Conservation (phyloP, 2,329 filamentous ascomycete genomes). For the Ophiostoma ulmi region DNA sequence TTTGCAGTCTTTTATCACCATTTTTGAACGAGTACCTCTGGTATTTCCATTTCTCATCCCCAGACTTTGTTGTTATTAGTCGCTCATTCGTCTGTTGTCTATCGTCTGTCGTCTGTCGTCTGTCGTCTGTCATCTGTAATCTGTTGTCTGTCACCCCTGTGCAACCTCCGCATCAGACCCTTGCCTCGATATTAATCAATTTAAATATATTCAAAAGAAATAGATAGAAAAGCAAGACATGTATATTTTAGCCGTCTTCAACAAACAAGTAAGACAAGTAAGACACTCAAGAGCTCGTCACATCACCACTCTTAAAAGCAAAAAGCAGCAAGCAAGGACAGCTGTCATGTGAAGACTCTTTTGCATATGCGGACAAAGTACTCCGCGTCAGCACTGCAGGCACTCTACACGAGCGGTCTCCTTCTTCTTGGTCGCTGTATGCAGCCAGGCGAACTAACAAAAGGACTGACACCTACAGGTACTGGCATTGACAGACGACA, state of each 20-base stretch:
- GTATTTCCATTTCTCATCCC: neutral
- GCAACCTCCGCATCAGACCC: neutral
- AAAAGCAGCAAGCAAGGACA: neutral
- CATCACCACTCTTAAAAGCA: neutral
- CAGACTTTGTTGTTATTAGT: neutral
- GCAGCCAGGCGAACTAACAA: neutral
- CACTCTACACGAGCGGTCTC: neutral
- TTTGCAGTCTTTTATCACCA: neutral
- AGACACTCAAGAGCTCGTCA: neutral
- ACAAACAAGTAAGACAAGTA: neutral
- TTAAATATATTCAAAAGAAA: neutral
- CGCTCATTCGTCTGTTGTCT: too few species aligned
- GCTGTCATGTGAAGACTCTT: neutral
- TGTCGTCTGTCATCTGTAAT: too few species aligned
- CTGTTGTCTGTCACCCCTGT: neutral
- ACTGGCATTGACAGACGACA: neutral
- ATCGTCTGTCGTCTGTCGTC: too few species aligned
- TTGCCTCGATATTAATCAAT: neutral
- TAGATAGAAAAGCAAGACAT: neutral
- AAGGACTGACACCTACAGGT: neutral
- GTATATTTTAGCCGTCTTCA: neutral
- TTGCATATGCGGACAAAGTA: constrained; percentile 8
- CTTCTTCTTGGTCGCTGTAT: too few species aligned
- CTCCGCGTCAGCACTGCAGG: neutral
- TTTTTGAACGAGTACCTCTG: neutral